Base-by-base conservation (phyloP, 2,329 filamentous ascomycete genomes). In the Curvularia spicifera region DNA sequence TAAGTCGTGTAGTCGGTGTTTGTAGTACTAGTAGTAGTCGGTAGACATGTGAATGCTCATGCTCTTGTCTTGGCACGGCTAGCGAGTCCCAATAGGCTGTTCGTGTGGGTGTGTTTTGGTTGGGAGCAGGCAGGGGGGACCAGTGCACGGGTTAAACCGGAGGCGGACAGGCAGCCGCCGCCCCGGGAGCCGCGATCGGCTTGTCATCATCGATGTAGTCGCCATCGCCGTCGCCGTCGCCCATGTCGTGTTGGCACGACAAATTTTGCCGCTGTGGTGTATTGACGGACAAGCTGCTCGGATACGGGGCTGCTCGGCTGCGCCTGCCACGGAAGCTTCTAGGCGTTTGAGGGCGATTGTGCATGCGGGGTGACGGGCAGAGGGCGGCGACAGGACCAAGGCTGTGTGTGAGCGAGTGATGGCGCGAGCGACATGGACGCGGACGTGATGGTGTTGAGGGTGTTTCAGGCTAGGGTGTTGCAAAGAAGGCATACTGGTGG, bases 401-500 rank as follows among this genome's bases (percentile, higher is more conserved):
- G 42, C 31, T 29, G 45, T 33, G 45, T 40, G 48, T 24, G 24
- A 35, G 51, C 37, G 24, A 40, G 2, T 29, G 46, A 56, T 26
- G 37, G 15, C 22, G 52, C 49, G 45, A 52, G 51, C 20, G 40
- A 7, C 20, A 26, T 40, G 51, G 59, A 59, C 28, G 59, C 57
- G 18, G 63, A 66, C 59, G 64, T 72, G 70, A 70, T 73, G 70
- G 71, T 73, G 71, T 72, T 72, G 71, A 72, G 64, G 57, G 59
- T 63, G 70, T 72, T 73, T 72, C 70, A 71, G 40, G 65, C 65
- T 61, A 63, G 65, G 66, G 63, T 24, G 52, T 53, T 28, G 29
- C 29, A 18, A n/a, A 5, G 35, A 37, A 18, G 35, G 35, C 35
- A 15, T 37, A 15, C 15, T 37, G 13, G 35, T 37, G 33, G 33